phyloP scores from a whole-genome alignment of 192 early-diverging fungal genomes.

The Martensiomyces pterosporus region DNA sequence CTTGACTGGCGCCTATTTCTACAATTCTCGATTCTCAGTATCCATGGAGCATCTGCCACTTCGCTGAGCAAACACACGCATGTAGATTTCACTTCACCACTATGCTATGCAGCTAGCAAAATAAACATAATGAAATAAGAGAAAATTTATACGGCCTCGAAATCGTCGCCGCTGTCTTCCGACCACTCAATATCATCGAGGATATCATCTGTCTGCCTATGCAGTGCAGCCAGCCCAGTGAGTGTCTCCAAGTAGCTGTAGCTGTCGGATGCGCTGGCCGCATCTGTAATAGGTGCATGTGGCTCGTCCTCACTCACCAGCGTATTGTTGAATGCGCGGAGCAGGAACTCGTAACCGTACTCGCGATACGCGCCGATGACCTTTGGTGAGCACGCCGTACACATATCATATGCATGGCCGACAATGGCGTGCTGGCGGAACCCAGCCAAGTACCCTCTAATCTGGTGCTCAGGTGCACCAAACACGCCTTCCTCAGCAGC shows the following conservation, averaged over 20 bases:
- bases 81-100: too few species aligned
- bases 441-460: constrained; percentile 83
- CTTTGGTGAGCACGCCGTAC: constrained; percentile 81
- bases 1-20: background rate
- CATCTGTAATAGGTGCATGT: constrained; percentile 15
- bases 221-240: constrained; percentile 76
- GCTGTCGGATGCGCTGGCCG: constrained; percentile 17
- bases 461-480: constrained; percentile 94
- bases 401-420: constrained; percentile 81
- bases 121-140: too few species aligned
- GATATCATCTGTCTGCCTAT: constrained; percentile 71
- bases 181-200: constrained; percentile 75
- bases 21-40: background rate
- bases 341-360: constrained; percentile 71
- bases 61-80: background rate
- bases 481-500: constrained; percentile 20
- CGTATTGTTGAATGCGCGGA: constrained; percentile 61
- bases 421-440: constrained; percentile 81
- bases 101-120: too few species aligned
- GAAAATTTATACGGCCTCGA: constrained; percentile 23
- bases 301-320: constrained; percentile 27
- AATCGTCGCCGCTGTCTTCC: constrained; percentile 48
- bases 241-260: constrained; percentile 81
- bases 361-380: constrained; percentile 59
- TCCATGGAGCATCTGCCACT: background rate